Evolutionary conservation across 2,329 filamentous ascomycete genomes (phyloP).

Genomic region (Cladosporium sp.): DNA sequence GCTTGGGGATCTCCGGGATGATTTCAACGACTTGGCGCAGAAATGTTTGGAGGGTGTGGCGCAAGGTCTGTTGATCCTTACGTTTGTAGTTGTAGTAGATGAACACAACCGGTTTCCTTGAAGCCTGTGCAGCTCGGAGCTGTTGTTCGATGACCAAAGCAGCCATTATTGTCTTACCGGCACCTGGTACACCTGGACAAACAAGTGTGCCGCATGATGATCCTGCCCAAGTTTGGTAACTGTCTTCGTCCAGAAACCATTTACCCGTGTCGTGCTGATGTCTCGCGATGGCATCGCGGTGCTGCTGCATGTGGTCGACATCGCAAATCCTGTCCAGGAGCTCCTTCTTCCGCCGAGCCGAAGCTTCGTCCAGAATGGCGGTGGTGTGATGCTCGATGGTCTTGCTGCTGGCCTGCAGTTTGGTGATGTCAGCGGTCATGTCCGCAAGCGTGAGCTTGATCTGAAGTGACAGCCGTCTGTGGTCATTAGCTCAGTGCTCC

Average conservation of each 20-base stretch:
- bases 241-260: background rate
- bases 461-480: background rate
- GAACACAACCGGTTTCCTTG: background rate
- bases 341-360: background rate
- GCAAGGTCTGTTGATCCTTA: background rate
- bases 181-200: conserved; percentile 9
- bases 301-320: background rate
- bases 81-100: conserved; percentile 13
- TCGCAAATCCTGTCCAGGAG: background rate
- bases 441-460: background rate
- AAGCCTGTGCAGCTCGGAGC: background rate
- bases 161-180: conserved; percentile 9
- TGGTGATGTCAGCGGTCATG: background rate
- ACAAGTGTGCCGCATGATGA: background rate
- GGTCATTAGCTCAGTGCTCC: background rate
- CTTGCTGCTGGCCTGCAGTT: background rate
- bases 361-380: background rate
- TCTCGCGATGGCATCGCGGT: background rate
- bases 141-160: conserved; percentile 5
- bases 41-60: background rate
- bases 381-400: background rate
- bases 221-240: background rate
- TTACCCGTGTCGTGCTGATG: background rate
- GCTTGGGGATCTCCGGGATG: no score
- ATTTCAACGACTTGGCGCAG: background rate